Percentiles rank a stretch among this genome's conserved stretches.
Conservation (phyloP, 2,329 filamentous ascomycete species). For the Alternaria dauci region DNA sequence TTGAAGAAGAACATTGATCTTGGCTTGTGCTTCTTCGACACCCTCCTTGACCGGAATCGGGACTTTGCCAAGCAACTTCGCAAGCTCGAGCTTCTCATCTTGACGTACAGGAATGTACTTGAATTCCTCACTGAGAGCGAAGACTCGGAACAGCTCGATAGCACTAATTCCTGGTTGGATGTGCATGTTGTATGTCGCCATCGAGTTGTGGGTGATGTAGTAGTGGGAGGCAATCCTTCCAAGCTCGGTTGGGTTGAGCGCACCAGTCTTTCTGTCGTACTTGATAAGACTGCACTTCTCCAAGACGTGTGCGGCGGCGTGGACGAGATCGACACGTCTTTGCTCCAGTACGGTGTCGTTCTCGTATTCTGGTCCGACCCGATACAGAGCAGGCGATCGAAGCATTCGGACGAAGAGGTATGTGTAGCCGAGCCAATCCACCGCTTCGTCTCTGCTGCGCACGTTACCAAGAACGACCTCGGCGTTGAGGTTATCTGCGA, state of each 20-base stretch:
- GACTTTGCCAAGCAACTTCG: constrained; percentile 86
- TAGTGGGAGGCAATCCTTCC: constrained; percentile 97
- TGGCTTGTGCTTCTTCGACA: constrained; percentile 94
- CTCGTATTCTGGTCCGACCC: constrained; percentile 94
- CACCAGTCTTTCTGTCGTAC: constrained; percentile 93
- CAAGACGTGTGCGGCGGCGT: constrained; percentile 87
- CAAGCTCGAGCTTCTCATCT: constrained; percentile 95
- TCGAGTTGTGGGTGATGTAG: constrained; percentile 95
- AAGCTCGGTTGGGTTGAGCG: constrained; percentile 88
- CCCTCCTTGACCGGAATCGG: constrained; percentile 97
- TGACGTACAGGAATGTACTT: constrained; percentile 98
- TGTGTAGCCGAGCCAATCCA: constrained; percentile 99
- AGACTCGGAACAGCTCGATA: constrained; percentile 96
- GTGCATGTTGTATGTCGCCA: constrained; percentile 96
- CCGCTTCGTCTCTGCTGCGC: constrained; percentile 88
- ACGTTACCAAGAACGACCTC: constrained; percentile 96
- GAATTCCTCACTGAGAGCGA: constrained; percentile 95
- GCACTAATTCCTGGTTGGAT: constrained; percentile 92
- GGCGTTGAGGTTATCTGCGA: constrained; percentile 96
- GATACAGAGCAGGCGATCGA: constrained; percentile 91
- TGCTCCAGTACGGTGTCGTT: constrained; percentile 91
- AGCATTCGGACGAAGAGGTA: constrained; percentile 99
- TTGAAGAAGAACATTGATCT: constrained; percentile 97
- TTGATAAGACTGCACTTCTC: constrained; percentile 90
- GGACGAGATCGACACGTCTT: constrained; percentile 95